Base-by-base conservation (phyloP, 2,329 filamentous ascomycete genomes). In the Amylocarpus encephaloides region DNA sequence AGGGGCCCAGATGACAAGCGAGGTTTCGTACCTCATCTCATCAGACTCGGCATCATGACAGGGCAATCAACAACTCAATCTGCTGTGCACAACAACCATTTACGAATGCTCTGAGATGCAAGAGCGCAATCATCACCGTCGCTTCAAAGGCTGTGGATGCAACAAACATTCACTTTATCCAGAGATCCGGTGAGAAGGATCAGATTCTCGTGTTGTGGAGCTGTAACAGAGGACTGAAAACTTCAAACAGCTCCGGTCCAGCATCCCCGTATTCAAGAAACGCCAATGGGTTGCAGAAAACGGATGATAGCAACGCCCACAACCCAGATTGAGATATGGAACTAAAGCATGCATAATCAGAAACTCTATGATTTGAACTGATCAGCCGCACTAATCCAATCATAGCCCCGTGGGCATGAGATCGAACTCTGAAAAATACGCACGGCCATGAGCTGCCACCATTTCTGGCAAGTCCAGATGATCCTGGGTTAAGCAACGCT, bases 261-360 rank as follows among this genome's bases (percentile, higher is more conserved):
- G 51, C 57, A 59, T 50, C 51, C 59, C 59, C 51, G 34, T 58
- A 59, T 49, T 51, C 51, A 56, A 59, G 58, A 64, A 64, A 64
- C 62, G 53, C 56, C 51, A 59, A 57, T 52, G 51, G 58, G 58
- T 61, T 59, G 57, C 58, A 62, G 58, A 62, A 63, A 64, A 57
- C 55, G 58, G 59, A 64, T 43, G 55, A 62, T 59, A 58, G 54
- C 48, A 48, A 43, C 48, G 48, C 58, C 54, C 52, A 51, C 56
- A 26, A 26, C 22, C 22, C 22, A 26, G 22, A 58, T 58, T 39
- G 50, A 61, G 57, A 61, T 57, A 48, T 64, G 61, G 60, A 62
- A 63, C 59, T 57, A 55, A 53, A 55, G 58, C 61, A 62, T 64
- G 64, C 59, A 63, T 58, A 61, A 64, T 66, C 56, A 61, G 64